Conservation (phyloP, 2,329 filamentous ascomycete genomes). For the Didymella sp. region DNA sequence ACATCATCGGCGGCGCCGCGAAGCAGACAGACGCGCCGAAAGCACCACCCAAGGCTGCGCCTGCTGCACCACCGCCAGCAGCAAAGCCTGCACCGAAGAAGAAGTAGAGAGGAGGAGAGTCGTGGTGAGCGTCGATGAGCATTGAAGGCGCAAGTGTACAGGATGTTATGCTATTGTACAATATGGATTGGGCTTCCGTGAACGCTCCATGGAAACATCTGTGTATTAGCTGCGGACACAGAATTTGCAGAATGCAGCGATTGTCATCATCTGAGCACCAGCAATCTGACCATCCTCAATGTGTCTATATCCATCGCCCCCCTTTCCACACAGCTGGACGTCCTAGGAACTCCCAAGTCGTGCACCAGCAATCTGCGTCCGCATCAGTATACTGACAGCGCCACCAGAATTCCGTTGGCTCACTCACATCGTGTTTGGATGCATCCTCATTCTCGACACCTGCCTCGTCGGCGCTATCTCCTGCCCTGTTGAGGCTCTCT, state of each 20-base stretch:
- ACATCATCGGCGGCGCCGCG: conserved; percentile 43
- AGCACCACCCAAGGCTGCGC: conserved; percentile 17
- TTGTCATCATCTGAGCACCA: background rate
- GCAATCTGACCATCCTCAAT: background rate
- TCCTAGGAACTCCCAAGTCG: background rate
- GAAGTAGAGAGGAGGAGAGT: conserved; percentile 1
- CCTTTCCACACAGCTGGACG: background rate
- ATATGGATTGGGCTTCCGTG: background rate
- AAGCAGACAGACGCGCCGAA: conserved; percentile 28
- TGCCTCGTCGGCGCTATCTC: background rate
- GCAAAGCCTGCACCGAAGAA: conserved; percentile 17
- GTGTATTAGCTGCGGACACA: background rate
- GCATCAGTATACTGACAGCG: background rate
- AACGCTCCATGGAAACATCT: background rate
- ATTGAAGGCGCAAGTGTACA: background rate
- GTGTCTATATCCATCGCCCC: background rate
- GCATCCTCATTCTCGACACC: background rate
- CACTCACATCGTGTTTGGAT: background rate
- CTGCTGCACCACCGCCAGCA: conserved; percentile 23
- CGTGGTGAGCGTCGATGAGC: background rate
- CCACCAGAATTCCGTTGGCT: background rate
- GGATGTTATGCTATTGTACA: conserved; percentile 12
- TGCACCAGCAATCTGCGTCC: background rate
- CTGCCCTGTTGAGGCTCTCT: background rate
- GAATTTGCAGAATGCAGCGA: background rate